Percentiles rank a stretch among this genome's conserved stretches.
Conservation (phyloP, 495 filamentous ascomycete genomes). For the Talaromyces liani region DNA sequence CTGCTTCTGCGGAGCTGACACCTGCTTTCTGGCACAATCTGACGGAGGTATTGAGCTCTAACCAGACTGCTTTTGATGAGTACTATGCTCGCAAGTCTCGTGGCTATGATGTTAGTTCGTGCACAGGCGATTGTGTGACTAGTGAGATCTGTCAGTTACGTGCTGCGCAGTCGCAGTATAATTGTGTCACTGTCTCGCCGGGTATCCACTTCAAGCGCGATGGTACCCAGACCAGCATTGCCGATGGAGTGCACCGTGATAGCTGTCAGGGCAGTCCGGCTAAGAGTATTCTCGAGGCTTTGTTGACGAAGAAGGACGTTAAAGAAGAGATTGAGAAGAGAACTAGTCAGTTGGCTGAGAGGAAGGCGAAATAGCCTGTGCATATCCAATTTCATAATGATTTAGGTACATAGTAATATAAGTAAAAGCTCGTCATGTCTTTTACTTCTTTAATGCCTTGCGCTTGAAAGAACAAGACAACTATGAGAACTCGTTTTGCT, state of each 20-base stretch:
- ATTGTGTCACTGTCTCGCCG: conserved; percentile 16
- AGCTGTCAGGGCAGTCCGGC: neutral
- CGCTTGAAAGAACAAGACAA: no score
- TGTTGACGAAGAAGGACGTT: neutral
- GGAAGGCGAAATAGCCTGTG: neutral
- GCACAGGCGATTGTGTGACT: conserved; percentile 27
- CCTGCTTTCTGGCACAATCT: conserved; percentile 55
- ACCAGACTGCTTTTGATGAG: conserved; percentile 26
- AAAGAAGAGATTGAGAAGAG: neutral
- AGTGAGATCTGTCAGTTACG: conserved; percentile 34
- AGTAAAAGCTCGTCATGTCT: no score
- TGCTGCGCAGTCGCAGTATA: conserved; percentile 29
- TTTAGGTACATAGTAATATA: no score
- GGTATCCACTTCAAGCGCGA: conserved; percentile 17
- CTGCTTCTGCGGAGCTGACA: conserved; percentile 33
- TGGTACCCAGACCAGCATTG: neutral
- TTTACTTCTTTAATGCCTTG: no score
- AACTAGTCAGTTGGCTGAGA: neutral
- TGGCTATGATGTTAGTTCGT: conserved; percentile 25
- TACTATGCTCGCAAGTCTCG: conserved; percentile 31
- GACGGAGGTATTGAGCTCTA: conserved; percentile 32
- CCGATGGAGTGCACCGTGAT: neutral
- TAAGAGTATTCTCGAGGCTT: neutral
- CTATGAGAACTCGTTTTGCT: no score
- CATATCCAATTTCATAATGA: neutral